Percentiles rank a stretch among this genome's conserved stretches.
phyloP scores from a whole-genome alignment of 225 moss, liverwort and hornwort species.

The Marchantia paleacea region DNA sequence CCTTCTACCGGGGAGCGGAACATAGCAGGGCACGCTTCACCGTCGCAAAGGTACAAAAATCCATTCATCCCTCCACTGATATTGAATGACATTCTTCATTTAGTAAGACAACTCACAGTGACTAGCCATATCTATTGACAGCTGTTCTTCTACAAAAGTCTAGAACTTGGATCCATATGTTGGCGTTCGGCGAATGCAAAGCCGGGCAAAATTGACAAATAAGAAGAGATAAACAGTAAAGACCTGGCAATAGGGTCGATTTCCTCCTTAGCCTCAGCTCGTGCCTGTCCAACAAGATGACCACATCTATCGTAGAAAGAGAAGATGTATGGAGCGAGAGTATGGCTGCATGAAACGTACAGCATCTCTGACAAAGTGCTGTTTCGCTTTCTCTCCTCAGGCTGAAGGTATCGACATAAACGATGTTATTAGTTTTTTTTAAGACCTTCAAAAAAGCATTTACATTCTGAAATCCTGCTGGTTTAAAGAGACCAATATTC shows the following conservation, averaged over 20 bases:
- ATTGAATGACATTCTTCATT: neutral
- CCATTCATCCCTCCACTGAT: constrained; percentile 95
- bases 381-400: constrained; percentile 74
- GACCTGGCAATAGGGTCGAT: constrained; percentile 78
- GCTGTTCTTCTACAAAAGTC: no score
- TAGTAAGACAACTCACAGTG: no score
- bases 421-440: no score
- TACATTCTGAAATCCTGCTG: no score
- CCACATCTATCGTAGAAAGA: constrained; percentile 90
- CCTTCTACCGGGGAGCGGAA: constrained; percentile 86
- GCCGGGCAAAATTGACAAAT: neutral
- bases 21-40: constrained; percentile 89
- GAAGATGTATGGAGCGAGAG: constrained; percentile 79
- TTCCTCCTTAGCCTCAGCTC: constrained; percentile 56
- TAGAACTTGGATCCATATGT: no score
- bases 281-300: constrained; percentile 54
- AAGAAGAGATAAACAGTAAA: neutral
- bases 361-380: constrained; percentile 72
- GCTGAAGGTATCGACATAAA: constrained; percentile 30
- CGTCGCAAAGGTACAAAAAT: constrained; percentile 77
- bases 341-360: constrained; percentile 78
- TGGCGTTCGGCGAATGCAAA: neutral
- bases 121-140: no score
- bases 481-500: no score
- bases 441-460: no score